Base-by-base conservation (phyloP, 108 stramenopile species). In the Cyclostephanos tholiformis region DNA sequence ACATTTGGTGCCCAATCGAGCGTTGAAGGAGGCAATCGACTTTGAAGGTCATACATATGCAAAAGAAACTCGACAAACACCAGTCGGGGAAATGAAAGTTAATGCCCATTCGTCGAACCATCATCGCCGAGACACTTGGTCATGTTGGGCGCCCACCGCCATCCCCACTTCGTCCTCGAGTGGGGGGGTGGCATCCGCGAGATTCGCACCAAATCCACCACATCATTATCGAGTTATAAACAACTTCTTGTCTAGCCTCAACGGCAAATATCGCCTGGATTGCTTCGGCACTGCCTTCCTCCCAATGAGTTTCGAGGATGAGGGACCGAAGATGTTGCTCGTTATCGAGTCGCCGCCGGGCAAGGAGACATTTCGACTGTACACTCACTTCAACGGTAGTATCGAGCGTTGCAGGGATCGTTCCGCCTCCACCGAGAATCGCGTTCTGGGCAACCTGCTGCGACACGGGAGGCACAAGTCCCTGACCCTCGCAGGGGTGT, bases 1-100 rank as follows among this genome's bases (percentile, higher is more conserved):
- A 19, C 58, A 68, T 44, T 68, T 75, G 23, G 36, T 55, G 9
- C 75, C 67, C 6, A 75, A 75, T 36, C 65, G 58, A 38, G 75
- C 75, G 19, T 19, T 75, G 19, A 57, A 27, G 57, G 67, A 69
- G 23, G 43, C 66, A 2, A 75, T 75, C 67, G 17, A 75, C n/a
- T 60, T 25, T 30, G 58, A 71, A 60, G 58, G 57, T 30, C 38
- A 60, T 56, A 26, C 23, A 16, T 46, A 13, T 3, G 16, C 44
- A 17, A 46, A 9, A 12, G 41, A 41, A 9, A 9, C 8, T 0
- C 41, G 41, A 41, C 11, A 53, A n/a, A 25, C 14, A 14, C 19
- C 14, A 7, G 25, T n/a, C 23, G 25, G 52, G 25, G 25, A 53
- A 53, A 20, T 20, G 26, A 27, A 55, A 26, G 22, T 0, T 26